Base-by-base conservation (phyloP, 2,329 filamentous ascomycete species). In the Akanthomyces lecanii region DNA sequence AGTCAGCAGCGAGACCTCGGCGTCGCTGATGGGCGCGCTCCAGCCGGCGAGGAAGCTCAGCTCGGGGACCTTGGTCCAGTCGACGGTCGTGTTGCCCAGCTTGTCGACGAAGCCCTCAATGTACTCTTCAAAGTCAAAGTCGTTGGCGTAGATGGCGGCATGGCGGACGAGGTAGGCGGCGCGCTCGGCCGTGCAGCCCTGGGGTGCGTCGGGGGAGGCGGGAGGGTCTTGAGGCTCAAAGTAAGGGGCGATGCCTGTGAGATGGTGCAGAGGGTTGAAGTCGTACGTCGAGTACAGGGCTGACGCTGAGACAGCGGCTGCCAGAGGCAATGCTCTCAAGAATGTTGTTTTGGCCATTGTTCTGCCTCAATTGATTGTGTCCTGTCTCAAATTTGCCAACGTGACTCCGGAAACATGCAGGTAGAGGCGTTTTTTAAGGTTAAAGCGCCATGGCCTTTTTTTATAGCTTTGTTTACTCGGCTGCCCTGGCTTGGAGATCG, bases 71-170 rank as follows among this genome's bases (percentile, higher is more conserved):
- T 78, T 79, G 65, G 76, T 76, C 85, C 85, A 89, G 65, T 87
- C 78, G 50, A 82, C 79, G 0, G 81, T 83, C 47, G 80, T 81
- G 69, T 88, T 88, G 63, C 78, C 74, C 50, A 88, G 73, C 73
- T 89, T 89, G 58, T 77, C 71, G 18, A 85, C 68, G 54, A 85
- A 84, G 0, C 83, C 82, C 68, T 82, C 78, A 25, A 86, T 82
- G 67, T 85, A 85, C 45, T 77, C 75, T 65, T 85, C 82, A 55
- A 80, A 85, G 68, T 86, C 84, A 63, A 80, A 82, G 67, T 85
- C 83, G 65, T 86, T 86, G 66, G 81, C 81, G 67, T 85, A 85
- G 62, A 86, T 85, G 42, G 84, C 83, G 0, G 83, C 83, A 66
- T 86, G 84, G n/a, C 84, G 82, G 18, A 81, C 77, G 0, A 86